Evolutionary conservation across 768 basidiomycete species (phyloP).

Genomic region (Russula virescens): DNA sequence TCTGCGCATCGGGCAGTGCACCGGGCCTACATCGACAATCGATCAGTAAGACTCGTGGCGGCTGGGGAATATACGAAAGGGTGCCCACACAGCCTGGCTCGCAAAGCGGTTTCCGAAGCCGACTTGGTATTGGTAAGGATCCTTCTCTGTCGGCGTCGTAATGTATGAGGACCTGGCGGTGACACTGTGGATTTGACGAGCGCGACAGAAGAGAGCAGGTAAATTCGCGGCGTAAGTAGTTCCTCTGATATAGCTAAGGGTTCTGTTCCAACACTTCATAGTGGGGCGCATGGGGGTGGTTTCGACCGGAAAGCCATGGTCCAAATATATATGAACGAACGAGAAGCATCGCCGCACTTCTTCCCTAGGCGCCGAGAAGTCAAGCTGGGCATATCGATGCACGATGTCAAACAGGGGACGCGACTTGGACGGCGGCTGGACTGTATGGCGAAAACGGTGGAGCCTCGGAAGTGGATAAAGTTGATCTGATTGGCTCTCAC

Average conservation of each 20-base stretch:
- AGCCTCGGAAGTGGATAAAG: no score
- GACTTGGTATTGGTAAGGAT: constrained; percentile 53
- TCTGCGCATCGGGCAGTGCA: constrained; percentile 52
- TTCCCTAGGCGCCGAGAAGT: no score
- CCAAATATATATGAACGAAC: constrained; percentile 1
- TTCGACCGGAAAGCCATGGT: no score
- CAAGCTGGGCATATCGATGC: no score
- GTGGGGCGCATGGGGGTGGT: not conserved
- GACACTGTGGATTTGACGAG: constrained; percentile 24
- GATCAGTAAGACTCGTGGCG: not conserved
- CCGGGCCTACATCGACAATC: constrained; percentile 38
- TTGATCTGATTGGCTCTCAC: no score
- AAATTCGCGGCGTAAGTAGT: not conserved
- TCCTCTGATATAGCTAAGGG: not conserved
- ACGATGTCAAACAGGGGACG: no score
- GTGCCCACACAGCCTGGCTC: constrained; percentile 47
- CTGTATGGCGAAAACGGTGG: no score
- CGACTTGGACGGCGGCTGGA: no score
- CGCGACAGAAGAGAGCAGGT: not conserved
- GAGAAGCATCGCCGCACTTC: not conserved
- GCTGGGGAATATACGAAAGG: not conserved
- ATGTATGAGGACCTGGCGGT: constrained; percentile 38
- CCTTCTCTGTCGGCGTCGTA: constrained; percentile 36
- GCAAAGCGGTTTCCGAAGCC: constrained; percentile 56
- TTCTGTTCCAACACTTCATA: not conserved